Evolutionary conservation across 306 rosid species (phyloP).

Genomic region (Aeschynomene evenia): DNA sequence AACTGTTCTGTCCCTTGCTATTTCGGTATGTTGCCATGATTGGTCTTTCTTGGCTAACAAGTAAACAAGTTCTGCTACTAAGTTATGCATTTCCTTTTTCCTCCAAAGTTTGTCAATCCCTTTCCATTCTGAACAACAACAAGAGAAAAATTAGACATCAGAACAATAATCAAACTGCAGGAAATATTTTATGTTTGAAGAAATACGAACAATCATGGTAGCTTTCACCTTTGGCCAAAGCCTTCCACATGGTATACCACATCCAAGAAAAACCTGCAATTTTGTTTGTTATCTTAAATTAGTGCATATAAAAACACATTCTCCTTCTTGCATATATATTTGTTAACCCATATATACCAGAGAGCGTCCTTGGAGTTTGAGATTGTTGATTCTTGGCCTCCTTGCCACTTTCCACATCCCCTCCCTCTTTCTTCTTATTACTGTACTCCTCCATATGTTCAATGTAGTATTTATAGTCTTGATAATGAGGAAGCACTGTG

Average conservation of each 20-base stretch:
- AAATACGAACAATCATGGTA: not conserved
- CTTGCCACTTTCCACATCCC: slow-evolving; percentile 32
- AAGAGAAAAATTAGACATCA: not conserved
- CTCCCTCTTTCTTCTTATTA: not conserved
- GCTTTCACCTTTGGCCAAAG: slow-evolving; percentile 36
- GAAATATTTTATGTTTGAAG: not conserved
- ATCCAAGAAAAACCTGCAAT: slow-evolving; percentile 34
- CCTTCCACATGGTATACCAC: slow-evolving; percentile 36
- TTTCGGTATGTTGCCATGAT: slow-evolving; percentile 25
- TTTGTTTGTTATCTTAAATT: not conserved
- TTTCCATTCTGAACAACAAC: slow-evolving; percentile 33
- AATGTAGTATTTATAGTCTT: slow-evolving; percentile 22
- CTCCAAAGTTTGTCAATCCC: slow-evolving; percentile 39
- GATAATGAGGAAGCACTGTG: slow-evolving; percentile 37
- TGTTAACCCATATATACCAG: slow-evolving; percentile 5
- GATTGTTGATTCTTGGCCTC: not conserved
- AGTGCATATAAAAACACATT: not conserved
- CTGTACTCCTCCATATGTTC: not conserved
- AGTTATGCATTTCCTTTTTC: slow-evolving; percentile 33
- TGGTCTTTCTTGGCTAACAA: slow-evolving; percentile 32
- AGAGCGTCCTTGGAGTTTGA: slow-evolving; percentile 11
- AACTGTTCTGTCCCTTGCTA: slow-evolving; percentile 27
- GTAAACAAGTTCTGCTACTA: slow-evolving; percentile 26
- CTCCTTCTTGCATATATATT: not conserved
- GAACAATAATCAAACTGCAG: not conserved